These are phyloP conservation scores for Cenchrus purpureus DNA, from an alignment of 176 grass and related monocot species.

Conservation along the genomic window DNA sequence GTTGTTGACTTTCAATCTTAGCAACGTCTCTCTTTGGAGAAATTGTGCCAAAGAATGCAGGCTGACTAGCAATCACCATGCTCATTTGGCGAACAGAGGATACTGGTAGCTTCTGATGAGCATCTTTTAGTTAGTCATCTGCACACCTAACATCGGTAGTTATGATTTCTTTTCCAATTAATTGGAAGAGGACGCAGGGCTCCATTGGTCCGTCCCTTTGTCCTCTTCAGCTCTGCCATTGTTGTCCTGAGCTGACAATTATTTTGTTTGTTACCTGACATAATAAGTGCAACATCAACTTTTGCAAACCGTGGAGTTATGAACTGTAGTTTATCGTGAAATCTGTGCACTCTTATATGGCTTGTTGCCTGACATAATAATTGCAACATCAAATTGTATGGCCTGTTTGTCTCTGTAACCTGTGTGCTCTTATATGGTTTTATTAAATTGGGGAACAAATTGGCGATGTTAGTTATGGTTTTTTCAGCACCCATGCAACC, in stretches of 20 bases:
- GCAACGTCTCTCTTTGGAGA: neutral
- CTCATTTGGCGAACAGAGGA: neutral
- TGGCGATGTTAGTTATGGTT: neutral
- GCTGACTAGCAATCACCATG: neutral
- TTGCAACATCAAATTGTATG: too few species aligned
- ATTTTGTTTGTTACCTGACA: slow-evolving; percentile 5
- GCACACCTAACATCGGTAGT: neutral
- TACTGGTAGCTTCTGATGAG: neutral
- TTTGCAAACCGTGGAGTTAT: neutral
- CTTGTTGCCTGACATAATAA: too few species aligned
- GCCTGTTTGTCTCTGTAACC: neutral
- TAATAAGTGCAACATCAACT: slow-evolving; percentile 5
- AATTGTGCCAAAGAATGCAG: neutral
- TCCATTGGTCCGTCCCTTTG: neutral
- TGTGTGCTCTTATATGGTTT: neutral
- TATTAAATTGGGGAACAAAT: neutral
- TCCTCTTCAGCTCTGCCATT: neutral
- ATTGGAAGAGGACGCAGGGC: neutral
- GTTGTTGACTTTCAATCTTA: neutral
- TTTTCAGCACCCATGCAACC: neutral
- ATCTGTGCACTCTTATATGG: too few species aligned
- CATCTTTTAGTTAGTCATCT: neutral
- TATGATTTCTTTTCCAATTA: neutral
- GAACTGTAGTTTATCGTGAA: neutral
- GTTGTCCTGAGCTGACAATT: neutral